A percentile compares a stretch with the other conserved stretches of the same genome.
phyloP scores from a whole-genome alignment of 352 stramenopile species.

The Phytopythium aichiense region DNA sequence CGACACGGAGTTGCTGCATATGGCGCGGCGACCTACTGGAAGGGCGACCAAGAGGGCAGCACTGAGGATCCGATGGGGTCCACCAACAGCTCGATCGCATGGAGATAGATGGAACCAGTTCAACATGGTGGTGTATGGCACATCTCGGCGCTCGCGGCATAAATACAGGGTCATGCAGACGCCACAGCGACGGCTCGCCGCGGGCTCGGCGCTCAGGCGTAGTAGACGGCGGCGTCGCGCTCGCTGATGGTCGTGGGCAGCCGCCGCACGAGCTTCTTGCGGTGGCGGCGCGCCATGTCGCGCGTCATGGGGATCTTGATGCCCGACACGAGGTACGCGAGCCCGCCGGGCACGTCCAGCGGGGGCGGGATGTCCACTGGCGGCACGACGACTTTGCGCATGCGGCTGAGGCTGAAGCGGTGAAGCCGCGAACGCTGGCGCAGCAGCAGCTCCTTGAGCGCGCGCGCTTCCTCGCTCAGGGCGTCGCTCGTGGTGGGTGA shows the following conservation, averaged over 20 bases:
- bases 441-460: constrained; percentile 26
- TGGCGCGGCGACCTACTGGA: too few relatives aligned
- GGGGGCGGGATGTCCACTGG: constrained; percentile 39
- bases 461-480: constrained; percentile 17
- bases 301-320: constrained; percentile 46
- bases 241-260: constrained; percentile 40
- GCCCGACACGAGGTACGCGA: constrained; percentile 40
- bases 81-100: too few relatives aligned
- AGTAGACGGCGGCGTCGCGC: constrained; percentile 1
- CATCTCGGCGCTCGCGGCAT: background rate
- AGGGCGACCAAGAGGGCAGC: too few relatives aligned
- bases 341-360: constrained; percentile 23
- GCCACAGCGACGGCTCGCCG: background rate
- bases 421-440: constrained; percentile 11
- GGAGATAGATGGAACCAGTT: too few relatives aligned
- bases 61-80: too few relatives aligned
- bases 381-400: constrained; percentile 36
- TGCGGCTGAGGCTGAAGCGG: constrained; percentile 33
- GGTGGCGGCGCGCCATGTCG: constrained; percentile 36
- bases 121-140: background rate
- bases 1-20: too few relatives aligned
- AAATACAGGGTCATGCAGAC: background rate
- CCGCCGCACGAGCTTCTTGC: constrained; percentile 26
- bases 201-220: background rate
- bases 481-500: background rate